These are phyloP conservation scores for Naganishia antarctica DNA, from an alignment of 768 basidiomycete genomes.

Conservation along the genomic window DNA sequence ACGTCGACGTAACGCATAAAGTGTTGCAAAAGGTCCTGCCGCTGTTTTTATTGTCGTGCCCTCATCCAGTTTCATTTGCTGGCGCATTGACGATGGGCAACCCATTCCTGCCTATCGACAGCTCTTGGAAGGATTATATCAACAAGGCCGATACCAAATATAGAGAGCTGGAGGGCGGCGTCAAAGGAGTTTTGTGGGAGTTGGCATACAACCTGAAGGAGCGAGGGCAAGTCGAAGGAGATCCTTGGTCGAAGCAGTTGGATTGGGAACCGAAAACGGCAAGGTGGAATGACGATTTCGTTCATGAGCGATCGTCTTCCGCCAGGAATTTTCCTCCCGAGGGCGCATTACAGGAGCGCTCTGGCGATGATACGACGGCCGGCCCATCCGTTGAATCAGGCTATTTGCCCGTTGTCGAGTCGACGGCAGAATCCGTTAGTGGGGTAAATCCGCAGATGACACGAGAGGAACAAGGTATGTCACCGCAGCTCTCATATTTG, in stretches of 20 bases:
- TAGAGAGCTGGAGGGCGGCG: constrained; percentile 61
- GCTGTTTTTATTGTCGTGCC: constrained; percentile 73
- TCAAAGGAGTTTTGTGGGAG: constrained; percentile 61
- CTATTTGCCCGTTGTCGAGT: no score
- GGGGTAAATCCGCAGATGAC: no score
- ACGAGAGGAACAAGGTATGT: background rate
- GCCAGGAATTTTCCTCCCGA: background rate
- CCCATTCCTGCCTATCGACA: constrained; percentile 82
- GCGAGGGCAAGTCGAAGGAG: constrained; percentile 59
- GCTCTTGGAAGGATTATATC: constrained; percentile 81
- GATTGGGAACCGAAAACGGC: constrained; percentile 84
- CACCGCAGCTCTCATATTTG: background rate
- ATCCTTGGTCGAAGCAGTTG: constrained; percentile 81
- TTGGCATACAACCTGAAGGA: constrained; percentile 61
- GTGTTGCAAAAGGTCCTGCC: constrained; percentile 75
- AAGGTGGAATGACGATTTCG: constrained; percentile 37
- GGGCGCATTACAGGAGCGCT: background rate
- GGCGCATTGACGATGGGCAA: constrained; percentile 88
- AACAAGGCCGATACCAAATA: constrained; percentile 71
- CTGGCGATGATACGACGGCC: no score
- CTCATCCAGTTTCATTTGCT: constrained; percentile 86
- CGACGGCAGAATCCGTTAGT: no score
- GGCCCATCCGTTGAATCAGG: no score
- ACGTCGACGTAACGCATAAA: constrained; percentile 76
- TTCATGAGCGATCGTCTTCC: constrained; percentile 2